Percentiles rank a stretch among this genome's conserved stretches.
phyloP scores from a whole-genome alignment of 805 yeast species.

The Spathaspora boniae region DNA sequence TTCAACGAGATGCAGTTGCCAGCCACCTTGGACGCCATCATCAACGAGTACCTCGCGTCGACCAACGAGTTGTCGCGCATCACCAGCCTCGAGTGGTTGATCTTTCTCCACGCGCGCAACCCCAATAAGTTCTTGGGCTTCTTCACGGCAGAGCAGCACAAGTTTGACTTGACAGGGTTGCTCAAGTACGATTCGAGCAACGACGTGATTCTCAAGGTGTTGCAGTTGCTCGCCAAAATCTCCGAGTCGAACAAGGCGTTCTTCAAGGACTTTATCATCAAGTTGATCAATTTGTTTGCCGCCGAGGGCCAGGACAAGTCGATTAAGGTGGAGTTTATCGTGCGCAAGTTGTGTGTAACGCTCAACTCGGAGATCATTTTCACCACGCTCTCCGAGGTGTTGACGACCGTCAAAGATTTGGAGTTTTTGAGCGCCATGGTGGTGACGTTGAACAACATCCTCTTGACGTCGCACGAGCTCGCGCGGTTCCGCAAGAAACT shows the following conservation, averaged over 20 bases:
- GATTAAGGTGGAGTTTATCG: slow-evolving; percentile 61
- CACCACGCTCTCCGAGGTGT: slow-evolving; percentile 71
- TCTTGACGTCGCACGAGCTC: slow-evolving; percentile 83
- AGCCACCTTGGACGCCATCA: slow-evolving; percentile 65
- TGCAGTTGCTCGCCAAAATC: slow-evolving; percentile 69
- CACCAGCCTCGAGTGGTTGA: slow-evolving; percentile 87
- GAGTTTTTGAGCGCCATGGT: slow-evolving; percentile 77
- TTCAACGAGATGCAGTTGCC: slow-evolving; percentile 37
- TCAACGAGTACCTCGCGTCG: slow-evolving; percentile 50
- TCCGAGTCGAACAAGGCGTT: slow-evolving; percentile 73
- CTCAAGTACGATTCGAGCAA: slow-evolving; percentile 76
- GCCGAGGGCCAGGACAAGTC: slow-evolving; percentile 50
- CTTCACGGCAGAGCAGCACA: slow-evolving; percentile 10
- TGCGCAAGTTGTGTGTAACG: slow-evolving; percentile 78
- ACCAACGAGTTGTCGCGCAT: slow-evolving; percentile 73
- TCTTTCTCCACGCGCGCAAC: slow-evolving; percentile 70
- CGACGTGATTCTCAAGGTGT: slow-evolving; percentile 69
- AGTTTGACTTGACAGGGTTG: slow-evolving; percentile 65
- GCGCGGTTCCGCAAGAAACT: slow-evolving; percentile 64
- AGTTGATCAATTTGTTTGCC: slow-evolving; percentile 66
- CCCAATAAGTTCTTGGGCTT: slow-evolving; percentile 27
- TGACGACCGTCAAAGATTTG: slow-evolving; percentile 43
- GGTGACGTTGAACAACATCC: slow-evolving; percentile 81
- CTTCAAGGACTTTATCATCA: slow-evolving; percentile 70
- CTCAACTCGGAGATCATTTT: slow-evolving; percentile 81